Evolutionary conservation across 306 rosid genomes (phyloP).

Genomic region (Prunus armeniaca): DNA sequence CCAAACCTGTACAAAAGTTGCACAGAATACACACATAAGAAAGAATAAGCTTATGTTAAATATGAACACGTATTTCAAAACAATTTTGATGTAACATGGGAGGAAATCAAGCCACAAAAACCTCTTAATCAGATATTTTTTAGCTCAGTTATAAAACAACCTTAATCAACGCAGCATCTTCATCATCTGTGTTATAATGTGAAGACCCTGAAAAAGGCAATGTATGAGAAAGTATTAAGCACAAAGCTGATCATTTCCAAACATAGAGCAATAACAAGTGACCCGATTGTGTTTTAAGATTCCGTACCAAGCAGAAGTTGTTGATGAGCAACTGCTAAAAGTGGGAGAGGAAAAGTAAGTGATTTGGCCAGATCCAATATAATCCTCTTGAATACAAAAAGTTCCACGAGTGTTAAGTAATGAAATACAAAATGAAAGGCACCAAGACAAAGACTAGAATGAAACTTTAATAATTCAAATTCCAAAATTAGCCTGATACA

Average conservation of each 20-base stretch:
- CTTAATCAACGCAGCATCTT: slow-evolving; percentile 48
- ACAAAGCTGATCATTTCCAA: slow-evolving; percentile 24
- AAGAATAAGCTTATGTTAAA: background rate
- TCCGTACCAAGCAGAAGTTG: slow-evolving; percentile 75
- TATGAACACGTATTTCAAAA: slow-evolving; percentile 4
- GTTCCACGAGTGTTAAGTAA: slow-evolving; percentile 15
- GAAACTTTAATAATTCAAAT: background rate
- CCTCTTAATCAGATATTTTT: slow-evolving; percentile 10
- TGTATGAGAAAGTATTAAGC: slow-evolving; percentile 15
- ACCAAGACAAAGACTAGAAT: slow-evolving; percentile 3
- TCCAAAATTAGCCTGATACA: background rate
- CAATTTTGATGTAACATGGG: slow-evolving; percentile 12
- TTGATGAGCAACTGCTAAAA: slow-evolving; percentile 78
- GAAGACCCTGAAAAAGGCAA: slow-evolving; percentile 59
- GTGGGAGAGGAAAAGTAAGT: slow-evolving; percentile 82
- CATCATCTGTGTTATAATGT: slow-evolving; percentile 37
- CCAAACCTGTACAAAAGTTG: slow-evolving; percentile 53
- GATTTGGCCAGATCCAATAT: slow-evolving; percentile 74
- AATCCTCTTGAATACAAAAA: slow-evolving; percentile 50
- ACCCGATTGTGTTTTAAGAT: slow-evolving; percentile 14
- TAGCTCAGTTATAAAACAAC: slow-evolving; percentile 34
- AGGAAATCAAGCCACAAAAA: background rate
- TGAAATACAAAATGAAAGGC: slow-evolving; percentile 8
- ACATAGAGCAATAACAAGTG: slow-evolving; percentile 17
- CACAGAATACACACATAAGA: slow-evolving; percentile 3